Conservation (phyloP, 179 eudicot species). For the Nepenthes alata region DNA sequence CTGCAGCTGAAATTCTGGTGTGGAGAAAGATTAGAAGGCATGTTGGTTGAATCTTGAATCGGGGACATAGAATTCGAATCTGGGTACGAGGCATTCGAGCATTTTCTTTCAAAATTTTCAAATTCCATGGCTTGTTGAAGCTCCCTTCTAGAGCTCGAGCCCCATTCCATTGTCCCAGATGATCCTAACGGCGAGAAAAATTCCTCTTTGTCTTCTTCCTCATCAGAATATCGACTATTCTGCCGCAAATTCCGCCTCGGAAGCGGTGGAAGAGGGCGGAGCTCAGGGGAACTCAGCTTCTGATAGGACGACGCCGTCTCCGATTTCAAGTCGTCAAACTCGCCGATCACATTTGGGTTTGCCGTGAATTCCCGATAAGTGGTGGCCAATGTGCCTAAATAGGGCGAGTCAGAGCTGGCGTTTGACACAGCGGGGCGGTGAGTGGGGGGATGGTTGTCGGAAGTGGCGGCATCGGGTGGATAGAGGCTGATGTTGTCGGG, state of each 20-base stretch:
- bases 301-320: neutral
- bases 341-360: neutral
- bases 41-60: neutral
- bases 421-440: neutral
- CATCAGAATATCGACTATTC: neutral
- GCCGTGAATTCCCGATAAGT: constrained; percentile 17
- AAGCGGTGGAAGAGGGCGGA: constrained; percentile 31
- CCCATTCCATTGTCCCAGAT: neutral
- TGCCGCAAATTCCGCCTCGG: constrained; percentile 10
- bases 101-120: neutral
- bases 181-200: constrained; percentile 24
- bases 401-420: constrained; percentile 27
- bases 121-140: neutral
- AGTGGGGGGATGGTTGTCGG: neutral
- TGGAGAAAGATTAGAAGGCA: neutral
- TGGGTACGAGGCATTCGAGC: neutral
- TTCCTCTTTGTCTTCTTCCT: constrained; percentile 9
- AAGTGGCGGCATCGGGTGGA: constrained; percentile 11
- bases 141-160: neutral
- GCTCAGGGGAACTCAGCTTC: constrained; percentile 19
- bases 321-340: neutral
- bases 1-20: neutral
- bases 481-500: constrained; percentile 5
- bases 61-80: constrained; percentile 10
- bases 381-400: constrained; percentile 21